These are phyloP conservation scores for Tuber umbilicatum DNA, from an alignment of 495 filamentous ascomycete genomes.

Conservation along the genomic window DNA sequence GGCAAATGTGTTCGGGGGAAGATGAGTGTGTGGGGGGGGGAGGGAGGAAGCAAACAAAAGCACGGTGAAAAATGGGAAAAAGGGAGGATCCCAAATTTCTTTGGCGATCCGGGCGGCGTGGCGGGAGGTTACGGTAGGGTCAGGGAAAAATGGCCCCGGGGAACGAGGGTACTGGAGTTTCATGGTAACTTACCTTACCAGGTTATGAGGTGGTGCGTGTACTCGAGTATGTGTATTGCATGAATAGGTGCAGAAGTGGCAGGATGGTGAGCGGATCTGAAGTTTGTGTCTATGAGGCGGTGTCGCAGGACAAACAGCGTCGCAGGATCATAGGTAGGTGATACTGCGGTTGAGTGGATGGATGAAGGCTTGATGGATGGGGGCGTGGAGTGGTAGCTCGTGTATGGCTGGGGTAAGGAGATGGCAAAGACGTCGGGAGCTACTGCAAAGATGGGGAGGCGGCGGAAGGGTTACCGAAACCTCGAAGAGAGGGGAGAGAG, in stretches of 20 bases:
- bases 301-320: neutral
- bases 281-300: neutral
- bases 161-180: neutral
- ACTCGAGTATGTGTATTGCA: neutral
- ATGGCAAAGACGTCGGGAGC: neutral
- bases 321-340: neutral
- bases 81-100: neutral
- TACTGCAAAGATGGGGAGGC: slow-evolving; percentile 1
- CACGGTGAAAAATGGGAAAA: neutral
- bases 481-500: neutral
- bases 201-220: slow-evolving; percentile 1
- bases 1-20: neutral
- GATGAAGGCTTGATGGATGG: neutral
- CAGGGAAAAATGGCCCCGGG: neutral
- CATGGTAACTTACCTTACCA: neutral
- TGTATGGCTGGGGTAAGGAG: neutral
- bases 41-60: neutral
- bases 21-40: neutral
- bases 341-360: neutral
- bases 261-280: neutral
- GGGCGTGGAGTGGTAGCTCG: neutral
- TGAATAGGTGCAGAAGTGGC: neutral
- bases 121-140: neutral
- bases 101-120: slow-evolving; percentile 3
- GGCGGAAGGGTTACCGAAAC: neutral